Base-by-base conservation (phyloP, 441 rosid genomes). In the Gossypium laxum region DNA sequence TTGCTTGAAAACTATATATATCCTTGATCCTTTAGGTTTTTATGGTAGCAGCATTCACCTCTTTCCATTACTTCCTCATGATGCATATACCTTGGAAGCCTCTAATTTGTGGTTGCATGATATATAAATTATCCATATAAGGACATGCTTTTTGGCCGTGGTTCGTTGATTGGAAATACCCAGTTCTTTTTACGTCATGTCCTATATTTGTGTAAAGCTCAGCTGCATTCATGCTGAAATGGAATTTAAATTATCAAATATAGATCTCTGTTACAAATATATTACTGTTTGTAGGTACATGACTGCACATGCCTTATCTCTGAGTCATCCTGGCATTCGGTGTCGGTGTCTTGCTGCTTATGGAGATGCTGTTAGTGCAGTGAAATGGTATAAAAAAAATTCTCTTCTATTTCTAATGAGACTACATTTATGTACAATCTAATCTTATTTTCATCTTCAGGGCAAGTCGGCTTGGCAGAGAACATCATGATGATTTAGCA, bases 401-500 rank as follows among this genome's bases (percentile, higher is more conserved):
- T 67, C 66, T 50, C 76, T 17, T 63, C 58, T 61, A 50, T 56
- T 57, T 72, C 71, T 0, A 54, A 18, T 14, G 66, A 32, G 58
- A 64, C 47, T 62, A 68, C 57, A 67, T 34, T 69, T 69, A 67
- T 75, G 59, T 65, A 60, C 51, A 52, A 48, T 24, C 52, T 75
- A 45, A 57, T n/a, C 62, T 47, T 65, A 34, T 72, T 69, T 72
- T 67, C 45, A 67, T 76, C 59, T 73, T 73, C 86, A 94, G 99
- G 98, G 98, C 98, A 78, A 94, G 92, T 85, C 86, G 99, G 79
- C 99, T 94, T 76, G 99, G 93, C 45, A 90, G 99, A 80, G 99
- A 94, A 74, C 99, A 94, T 80, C 99, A 94, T 75, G 99, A 94
- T 81, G 99, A 94, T 82, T 85, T 94, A 60, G 98, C 98, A 50